Evolutionary conservation across 202 grass and related monocot species (phyloP).

Genomic region (Carex arenaria): DNA sequence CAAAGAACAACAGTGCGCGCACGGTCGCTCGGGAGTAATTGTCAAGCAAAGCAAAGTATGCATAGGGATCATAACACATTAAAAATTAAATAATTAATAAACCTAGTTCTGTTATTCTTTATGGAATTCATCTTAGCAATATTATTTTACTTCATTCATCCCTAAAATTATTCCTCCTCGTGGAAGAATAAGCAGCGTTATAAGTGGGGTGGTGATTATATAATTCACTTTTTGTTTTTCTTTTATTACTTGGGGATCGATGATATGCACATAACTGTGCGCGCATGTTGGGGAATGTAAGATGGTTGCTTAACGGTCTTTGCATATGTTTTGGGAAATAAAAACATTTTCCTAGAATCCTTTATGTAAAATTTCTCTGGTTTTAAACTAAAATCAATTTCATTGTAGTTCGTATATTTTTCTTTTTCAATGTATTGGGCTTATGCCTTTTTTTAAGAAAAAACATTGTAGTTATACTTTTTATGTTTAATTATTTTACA

Average conservation of each 20-base stretch:
- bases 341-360: neutral
- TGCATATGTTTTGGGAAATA: neutral
- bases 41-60: constrained; percentile 10
- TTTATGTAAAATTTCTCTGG: neutral
- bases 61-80: constrained; percentile 13
- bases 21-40: neutral
- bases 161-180: constrained; percentile 22
- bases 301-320: constrained; percentile 24
- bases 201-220: constrained; percentile 10
- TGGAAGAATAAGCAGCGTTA: constrained; percentile 2
- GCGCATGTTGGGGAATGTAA: constrained; percentile 10
- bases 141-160: constrained; percentile 6
- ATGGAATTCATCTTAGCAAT: neutral
- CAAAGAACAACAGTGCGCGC: neutral
- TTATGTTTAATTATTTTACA: too few species aligned
- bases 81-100: neutral
- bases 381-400: too few species aligned
- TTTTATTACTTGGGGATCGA: constrained; percentile 1
- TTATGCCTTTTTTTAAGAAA: too few species aligned
- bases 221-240: neutral
- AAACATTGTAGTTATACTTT: too few species aligned
- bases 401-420: too few species aligned
- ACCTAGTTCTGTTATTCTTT: constrained; percentile 8
- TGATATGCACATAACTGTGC: neutral
- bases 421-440: too few species aligned